These are phyloP conservation scores for Viridothelium virens DNA, from an alignment of 495 filamentous ascomycete species.

Conservation along the genomic window DNA sequence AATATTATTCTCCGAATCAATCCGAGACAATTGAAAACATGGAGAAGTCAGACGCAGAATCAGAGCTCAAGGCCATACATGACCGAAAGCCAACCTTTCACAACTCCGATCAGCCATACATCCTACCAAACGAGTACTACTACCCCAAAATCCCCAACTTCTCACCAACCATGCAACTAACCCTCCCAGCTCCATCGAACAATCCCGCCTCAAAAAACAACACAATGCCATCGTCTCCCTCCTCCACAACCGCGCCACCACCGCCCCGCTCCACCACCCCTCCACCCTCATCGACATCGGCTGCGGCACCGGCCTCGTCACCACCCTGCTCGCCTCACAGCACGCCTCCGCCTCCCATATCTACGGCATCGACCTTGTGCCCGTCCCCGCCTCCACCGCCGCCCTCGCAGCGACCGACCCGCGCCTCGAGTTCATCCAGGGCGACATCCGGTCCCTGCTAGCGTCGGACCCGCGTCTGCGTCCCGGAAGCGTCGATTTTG, in stretches of 20 bases:
- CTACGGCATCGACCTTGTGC: slow-evolving; percentile 13
- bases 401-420: slow-evolving; percentile 16
- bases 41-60: no score
- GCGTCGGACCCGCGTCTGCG: background rate
- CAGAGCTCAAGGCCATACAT: background rate
- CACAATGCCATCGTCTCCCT: background rate
- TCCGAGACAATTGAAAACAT: no score
- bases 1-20: no score
- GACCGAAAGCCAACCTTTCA: background rate
- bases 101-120: background rate
- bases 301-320: slow-evolving; percentile 16
- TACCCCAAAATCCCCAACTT: background rate
- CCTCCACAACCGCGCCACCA: background rate
- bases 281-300: slow-evolving; percentile 15
- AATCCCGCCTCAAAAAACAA: background rate
- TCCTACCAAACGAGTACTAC: background rate
- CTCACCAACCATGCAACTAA: background rate
- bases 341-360: slow-evolving; percentile 11
- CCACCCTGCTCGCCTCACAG: background rate
- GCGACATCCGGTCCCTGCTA: slow-evolving; percentile 12
- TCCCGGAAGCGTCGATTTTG: background rate
- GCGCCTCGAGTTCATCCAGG: slow-evolving; percentile 34
- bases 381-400: slow-evolving; percentile 20
- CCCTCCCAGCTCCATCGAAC: background rate
- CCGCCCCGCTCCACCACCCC: background rate